These are phyloP conservation scores for Pythium aristosporum DNA, from an alignment of 352 stramenopile species.

Conservation along the genomic window DNA sequence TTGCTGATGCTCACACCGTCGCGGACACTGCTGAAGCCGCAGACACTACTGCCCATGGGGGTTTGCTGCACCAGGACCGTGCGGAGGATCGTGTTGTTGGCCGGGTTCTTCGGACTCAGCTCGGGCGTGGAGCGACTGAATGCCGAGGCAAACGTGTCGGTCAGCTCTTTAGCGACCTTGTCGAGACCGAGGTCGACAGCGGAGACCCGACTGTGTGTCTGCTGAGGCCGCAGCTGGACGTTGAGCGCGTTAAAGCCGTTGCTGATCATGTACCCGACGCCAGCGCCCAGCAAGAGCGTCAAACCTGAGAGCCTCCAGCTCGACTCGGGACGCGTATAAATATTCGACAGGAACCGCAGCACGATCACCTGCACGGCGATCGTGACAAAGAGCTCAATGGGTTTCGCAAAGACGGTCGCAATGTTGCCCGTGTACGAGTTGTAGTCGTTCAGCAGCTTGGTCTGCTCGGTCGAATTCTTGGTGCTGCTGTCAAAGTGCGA, in stretches of 20 bases:
- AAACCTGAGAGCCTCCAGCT: neutral
- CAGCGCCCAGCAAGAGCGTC: neutral
- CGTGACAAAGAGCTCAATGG: conserved; percentile 8
- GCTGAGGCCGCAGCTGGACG: conserved; percentile 4
- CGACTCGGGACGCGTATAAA: neutral
- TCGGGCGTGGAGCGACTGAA: neutral
- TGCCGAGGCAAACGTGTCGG: neutral
- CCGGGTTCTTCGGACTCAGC: neutral
- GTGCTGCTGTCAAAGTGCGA: neutral
- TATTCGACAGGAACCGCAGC: conserved; percentile 3
- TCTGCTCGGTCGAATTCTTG: conserved; percentile 5
- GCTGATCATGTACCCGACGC: conserved; percentile 15
- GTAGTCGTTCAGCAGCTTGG: conserved; percentile 23
- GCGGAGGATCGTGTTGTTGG: conserved; percentile 9
- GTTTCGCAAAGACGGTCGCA: neutral
- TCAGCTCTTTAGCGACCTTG: neutral
- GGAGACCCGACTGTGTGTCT: neutral
- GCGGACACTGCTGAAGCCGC: neutral
- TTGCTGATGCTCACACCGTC: neutral
- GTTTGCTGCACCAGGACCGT: neutral
- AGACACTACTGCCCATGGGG: neutral
- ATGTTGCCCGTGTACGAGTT: conserved; percentile 18
- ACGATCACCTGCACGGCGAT: conserved; percentile 4
- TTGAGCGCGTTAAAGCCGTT: conserved; percentile 18
- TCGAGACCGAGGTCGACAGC: neutral